phyloP scores from a whole-genome alignment of 164 flowering plant species.

The Chloranthus sessilifolius region DNA sequence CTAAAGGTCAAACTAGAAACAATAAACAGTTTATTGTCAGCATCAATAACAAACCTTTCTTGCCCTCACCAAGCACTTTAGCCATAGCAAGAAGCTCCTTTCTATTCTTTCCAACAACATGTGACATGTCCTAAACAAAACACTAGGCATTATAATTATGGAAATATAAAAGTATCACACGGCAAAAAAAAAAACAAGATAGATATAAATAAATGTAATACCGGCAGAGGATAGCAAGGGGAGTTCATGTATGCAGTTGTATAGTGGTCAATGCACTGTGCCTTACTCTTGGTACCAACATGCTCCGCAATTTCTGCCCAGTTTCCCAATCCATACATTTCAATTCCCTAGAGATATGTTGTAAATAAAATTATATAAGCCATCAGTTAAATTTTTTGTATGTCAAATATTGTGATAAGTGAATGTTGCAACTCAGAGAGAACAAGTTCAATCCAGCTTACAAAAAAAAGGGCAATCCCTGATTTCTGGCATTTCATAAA shows the following conservation, averaged over 20 bases:
- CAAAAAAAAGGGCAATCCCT: too few species aligned
- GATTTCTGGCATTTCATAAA: too few species aligned
- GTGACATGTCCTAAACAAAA: slow-evolving; percentile 78
- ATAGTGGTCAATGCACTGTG: slow-evolving; percentile 77
- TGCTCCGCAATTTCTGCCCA: slow-evolving; percentile 95
- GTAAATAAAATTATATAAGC: slow-evolving; percentile 1
- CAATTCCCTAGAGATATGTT: slow-evolving; percentile 58
- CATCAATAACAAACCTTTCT: slow-evolving; percentile 50
- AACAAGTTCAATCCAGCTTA: too few species aligned
- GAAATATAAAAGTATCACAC: neutral
- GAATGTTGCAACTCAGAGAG: too few species aligned
- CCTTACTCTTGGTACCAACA: slow-evolving; percentile 87
- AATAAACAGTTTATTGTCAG: neutral
- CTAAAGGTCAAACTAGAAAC: neutral
- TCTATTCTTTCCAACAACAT: slow-evolving; percentile 84
- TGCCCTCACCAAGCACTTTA: slow-evolving; percentile 58
- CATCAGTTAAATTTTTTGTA: too few species aligned
- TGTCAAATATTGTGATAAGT: too few species aligned
- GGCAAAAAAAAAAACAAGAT: neutral
- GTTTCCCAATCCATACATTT: slow-evolving; percentile 92
- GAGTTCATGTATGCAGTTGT: slow-evolving; percentile 70
- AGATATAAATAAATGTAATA: slow-evolving; percentile 23
- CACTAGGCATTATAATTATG: neutral
- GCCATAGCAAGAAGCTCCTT: slow-evolving; percentile 97
- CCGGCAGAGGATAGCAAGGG: slow-evolving; percentile 91